These are phyloP conservation scores for Delonix regia DNA, from an alignment of 306 rosid species.

Conservation along the genomic window DNA sequence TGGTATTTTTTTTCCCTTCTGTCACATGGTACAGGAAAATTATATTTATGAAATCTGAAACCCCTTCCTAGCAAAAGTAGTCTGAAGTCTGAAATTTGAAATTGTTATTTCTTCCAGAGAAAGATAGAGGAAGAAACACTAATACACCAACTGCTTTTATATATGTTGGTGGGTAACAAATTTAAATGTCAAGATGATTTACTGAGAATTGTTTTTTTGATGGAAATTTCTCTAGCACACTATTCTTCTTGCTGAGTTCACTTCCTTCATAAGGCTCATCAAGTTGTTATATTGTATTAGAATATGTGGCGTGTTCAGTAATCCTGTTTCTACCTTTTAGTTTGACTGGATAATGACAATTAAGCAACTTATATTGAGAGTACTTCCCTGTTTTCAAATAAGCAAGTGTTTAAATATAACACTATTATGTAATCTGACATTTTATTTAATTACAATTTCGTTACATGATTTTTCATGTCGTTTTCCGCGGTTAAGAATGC, in stretches of 20 bases:
- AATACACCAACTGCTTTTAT: neutral
- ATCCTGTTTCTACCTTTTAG: too few species aligned
- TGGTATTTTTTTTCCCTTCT: neutral
- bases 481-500: constrained; percentile 31
- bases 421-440: constrained; percentile 27
- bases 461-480: constrained; percentile 34
- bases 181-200: neutral
- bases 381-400: constrained; percentile 15
- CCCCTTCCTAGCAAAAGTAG: neutral
- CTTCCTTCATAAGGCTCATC: neutral
- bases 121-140: neutral
- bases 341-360: neutral
- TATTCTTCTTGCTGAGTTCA: neutral
- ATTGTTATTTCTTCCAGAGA: constrained; percentile 5
- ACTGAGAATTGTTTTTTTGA: neutral
- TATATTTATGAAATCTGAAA: neutral
- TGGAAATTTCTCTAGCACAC: neutral
- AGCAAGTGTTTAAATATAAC: constrained; percentile 16
- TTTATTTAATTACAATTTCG: constrained; percentile 34
- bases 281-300: constrained; percentile 10
- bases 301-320: too few species aligned
- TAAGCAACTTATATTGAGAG: too few species aligned
- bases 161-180: neutral
- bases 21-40: neutral
- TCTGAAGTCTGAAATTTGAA: constrained; percentile 1